Percentiles rank a stretch among this genome's conserved stretches.
These are phyloP conservation scores for Verticillium nubilum DNA, from an alignment of 2,329 filamentous ascomycete genomes.

Conservation along the genomic window DNA sequence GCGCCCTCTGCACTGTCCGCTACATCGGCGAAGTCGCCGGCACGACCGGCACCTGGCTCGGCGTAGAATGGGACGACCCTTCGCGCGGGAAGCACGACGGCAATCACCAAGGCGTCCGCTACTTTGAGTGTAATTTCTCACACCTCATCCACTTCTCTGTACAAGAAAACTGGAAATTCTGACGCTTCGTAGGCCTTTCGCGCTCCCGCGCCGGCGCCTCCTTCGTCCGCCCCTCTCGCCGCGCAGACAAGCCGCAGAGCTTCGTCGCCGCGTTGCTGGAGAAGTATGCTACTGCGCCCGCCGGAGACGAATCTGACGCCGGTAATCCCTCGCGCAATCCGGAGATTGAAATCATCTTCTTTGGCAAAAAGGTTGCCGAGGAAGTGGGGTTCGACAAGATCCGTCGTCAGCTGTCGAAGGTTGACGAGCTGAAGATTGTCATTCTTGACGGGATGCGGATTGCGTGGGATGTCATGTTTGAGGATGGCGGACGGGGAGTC, in stretches of 20 bases:
- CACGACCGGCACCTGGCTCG: slow-evolving; percentile 77
- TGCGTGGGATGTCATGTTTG: slow-evolving; percentile 24
- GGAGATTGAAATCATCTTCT: slow-evolving; percentile 56
- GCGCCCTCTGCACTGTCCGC: slow-evolving; percentile 74
- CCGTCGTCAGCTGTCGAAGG: slow-evolving; percentile 67
- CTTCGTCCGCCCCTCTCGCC: slow-evolving; percentile 75
- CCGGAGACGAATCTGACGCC: slow-evolving; percentile 1
- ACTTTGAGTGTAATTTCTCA: slow-evolving; percentile 68
- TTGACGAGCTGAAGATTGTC: slow-evolving; percentile 73
- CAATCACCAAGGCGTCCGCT: slow-evolving; percentile 68
- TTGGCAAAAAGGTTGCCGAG: slow-evolving; percentile 72
- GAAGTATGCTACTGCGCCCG: slow-evolving; percentile 71
- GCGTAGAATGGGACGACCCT: slow-evolving; percentile 94
- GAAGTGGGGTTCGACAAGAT: slow-evolving; percentile 97
- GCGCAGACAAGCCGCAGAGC: slow-evolving; percentile 59
- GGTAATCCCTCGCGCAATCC: slow-evolving; percentile 13
- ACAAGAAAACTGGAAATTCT: neutral
- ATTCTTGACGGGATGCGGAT: slow-evolving; percentile 76
- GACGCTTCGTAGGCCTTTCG: slow-evolving; percentile 44
- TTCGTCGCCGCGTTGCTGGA: slow-evolving; percentile 75
- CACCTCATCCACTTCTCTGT: neutral
- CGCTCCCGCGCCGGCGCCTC: slow-evolving; percentile 69
- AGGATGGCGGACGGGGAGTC: slow-evolving; percentile 30
- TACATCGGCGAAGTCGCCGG: slow-evolving; percentile 74
- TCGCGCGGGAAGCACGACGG: slow-evolving; percentile 87